Base-by-base conservation (phyloP, 441 rosid species). In the Iberis amara region DNA sequence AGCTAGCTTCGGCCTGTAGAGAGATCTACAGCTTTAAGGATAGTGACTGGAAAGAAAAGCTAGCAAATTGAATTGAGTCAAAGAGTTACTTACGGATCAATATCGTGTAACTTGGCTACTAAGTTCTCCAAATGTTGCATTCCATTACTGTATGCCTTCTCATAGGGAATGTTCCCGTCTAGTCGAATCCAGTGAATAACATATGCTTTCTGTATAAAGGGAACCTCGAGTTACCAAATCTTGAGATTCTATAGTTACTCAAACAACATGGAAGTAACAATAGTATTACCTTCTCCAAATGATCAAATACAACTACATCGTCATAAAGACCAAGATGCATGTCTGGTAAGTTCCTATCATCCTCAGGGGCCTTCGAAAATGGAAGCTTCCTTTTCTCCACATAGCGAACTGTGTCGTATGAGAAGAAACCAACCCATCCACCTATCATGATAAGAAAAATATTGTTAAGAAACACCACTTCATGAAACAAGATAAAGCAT, bases 371-470 rank as follows among this genome's bases (percentile, higher is more conserved):
- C 47, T 55, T 71, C 9, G 87, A 68, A 68, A 88, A 91, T 10
- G 91, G 78, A 23, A 88, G 66, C 67, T 70, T 88, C 67, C 77
- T 82, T 69, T 74, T 88, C 73, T 91, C 96, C 3, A 74, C 82
- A 8, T 91, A 82, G 38, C 96, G 82, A 45, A 88, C 83, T 0
- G 91, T 85, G 55, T 91, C 98, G 13, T 91, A 91, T 0, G 98
- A 83, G 73, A 87, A 91, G 61, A 76, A 87, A 52, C 98, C 98
- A 64, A 87, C 76, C 98, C 98, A 91, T 24, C 96, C 98, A 76
- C 98, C 98, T 87, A 59, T 15, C 64, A 62, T 8, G 73, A 69
- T 8, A 58, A 27, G 28, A 3, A 24, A 30, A 26, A 36, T 6
- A 35, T 36, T 42, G 21, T 26, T 18, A 45, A 24, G 36, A 31